Percentiles rank a stretch among this genome's conserved stretches.
These are phyloP conservation scores for Ulota crispa DNA, from an alignment of 225 moss, liverwort and hornwort genomes.

Conservation along the genomic window DNA sequence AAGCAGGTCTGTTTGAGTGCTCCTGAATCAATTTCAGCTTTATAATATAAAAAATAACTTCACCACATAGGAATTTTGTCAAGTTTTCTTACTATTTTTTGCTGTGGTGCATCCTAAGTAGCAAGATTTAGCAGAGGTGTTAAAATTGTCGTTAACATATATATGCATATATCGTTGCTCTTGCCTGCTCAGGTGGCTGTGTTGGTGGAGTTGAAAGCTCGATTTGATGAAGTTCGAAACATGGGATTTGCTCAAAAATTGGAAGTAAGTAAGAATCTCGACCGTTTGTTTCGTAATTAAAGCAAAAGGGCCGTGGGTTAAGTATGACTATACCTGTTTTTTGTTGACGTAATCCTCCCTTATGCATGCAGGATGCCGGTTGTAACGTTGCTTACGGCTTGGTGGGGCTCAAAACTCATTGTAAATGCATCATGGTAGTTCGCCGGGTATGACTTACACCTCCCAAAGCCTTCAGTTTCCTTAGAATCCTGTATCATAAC, in stretches of 20 bases:
- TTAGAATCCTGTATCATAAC: not conserved
- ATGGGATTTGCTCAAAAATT: slow-evolving; percentile 68
- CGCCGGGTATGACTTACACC: slow-evolving; percentile 40
- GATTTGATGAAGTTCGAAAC: slow-evolving; percentile 70
- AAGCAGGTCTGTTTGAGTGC: slow-evolving; percentile 47
- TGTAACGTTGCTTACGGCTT: slow-evolving; percentile 65
- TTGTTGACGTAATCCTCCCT: slow-evolving; percentile 13
- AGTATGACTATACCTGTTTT: not conserved
- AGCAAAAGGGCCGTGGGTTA: not conserved
- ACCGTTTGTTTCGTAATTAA: not conserved
- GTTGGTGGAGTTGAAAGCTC: slow-evolving; percentile 63
- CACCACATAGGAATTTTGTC: not conserved
- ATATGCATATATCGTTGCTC: not conserved
- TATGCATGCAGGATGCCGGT: slow-evolving; percentile 55
- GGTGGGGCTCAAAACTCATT: slow-evolving; percentile 67
- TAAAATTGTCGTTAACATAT: not conserved
- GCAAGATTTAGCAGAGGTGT: not conserved
- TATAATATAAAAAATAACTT: not conserved
- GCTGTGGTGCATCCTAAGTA: not conserved
- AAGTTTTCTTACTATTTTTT: not conserved
- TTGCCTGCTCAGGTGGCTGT: slow-evolving; percentile 54
- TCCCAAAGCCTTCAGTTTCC: slow-evolving; percentile 2
- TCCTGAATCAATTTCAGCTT: not conserved
- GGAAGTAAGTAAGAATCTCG: slow-evolving; percentile 41
- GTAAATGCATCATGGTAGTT: slow-evolving; percentile 68